A percentile compares a stretch with the other conserved stretches of the same genome.
Evolutionary conservation across 805 yeast genomes (phyloP).

Genomic region (Nakazawaea sp.): DNA sequence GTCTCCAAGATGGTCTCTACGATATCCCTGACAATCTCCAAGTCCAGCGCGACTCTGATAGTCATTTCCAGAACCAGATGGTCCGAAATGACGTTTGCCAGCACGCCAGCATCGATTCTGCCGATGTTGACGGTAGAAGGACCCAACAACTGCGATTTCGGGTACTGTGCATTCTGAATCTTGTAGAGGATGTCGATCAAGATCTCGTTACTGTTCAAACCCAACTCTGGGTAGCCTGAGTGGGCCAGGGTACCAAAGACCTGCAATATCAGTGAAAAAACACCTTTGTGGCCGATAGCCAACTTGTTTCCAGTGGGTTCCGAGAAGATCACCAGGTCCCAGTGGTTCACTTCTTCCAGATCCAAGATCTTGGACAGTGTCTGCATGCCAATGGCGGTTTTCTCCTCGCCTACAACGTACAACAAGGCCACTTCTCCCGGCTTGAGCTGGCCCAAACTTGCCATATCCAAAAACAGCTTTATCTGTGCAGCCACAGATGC

Average conservation of each 20-base stretch:
- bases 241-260: slow-evolving; percentile 55
- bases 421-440: slow-evolving; percentile 54
- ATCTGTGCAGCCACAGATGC: slow-evolving; percentile 61
- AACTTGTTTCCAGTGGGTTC: slow-evolving; percentile 69
- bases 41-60: slow-evolving; percentile 45
- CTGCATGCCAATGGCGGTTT: slow-evolving; percentile 59
- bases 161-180: slow-evolving; percentile 36
- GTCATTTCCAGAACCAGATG: slow-evolving; percentile 40
- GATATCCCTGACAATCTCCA: neutral
- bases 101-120: slow-evolving; percentile 50
- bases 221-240: slow-evolving; percentile 65
- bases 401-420: slow-evolving; percentile 68
- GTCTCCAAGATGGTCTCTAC: neutral
- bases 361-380: slow-evolving; percentile 31
- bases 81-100: slow-evolving; percentile 60
- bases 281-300: slow-evolving; percentile 68
- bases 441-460: slow-evolving; percentile 25
- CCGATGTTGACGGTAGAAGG: slow-evolving; percentile 59
- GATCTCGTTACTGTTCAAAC: slow-evolving; percentile 53
- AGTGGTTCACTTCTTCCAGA: slow-evolving; percentile 16
- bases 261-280: slow-evolving; percentile 30
- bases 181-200: slow-evolving; percentile 42
- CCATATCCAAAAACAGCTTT: slow-evolving; percentile 40
- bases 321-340: slow-evolving; percentile 65
- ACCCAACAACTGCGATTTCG: slow-evolving; percentile 47